Evolutionary conservation across 768 basidiomycete species (phyloP).

Genomic region (Trametes cinnabarina): DNA sequence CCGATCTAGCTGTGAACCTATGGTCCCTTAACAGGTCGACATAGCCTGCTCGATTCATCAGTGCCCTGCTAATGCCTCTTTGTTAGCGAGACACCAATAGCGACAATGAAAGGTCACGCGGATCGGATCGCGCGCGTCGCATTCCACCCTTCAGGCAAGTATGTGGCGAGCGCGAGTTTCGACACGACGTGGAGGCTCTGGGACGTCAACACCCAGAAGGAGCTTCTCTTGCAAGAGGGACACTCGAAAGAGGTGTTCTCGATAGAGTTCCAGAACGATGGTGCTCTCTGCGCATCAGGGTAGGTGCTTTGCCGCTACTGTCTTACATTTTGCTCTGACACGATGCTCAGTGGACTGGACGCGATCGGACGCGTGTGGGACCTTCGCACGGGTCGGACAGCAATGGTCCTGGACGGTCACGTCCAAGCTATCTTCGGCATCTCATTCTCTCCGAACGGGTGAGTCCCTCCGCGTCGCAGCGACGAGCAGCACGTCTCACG

Average conservation of each 20-base stretch:
- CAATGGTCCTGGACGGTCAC: constrained; percentile 98
- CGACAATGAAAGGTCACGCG: constrained; percentile 83
- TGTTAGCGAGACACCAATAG: constrained; percentile 78
- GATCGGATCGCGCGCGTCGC: constrained; percentile 90
- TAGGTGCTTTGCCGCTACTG: constrained; percentile 36
- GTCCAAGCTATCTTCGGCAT: constrained; percentile 89
- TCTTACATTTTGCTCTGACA: not conserved
- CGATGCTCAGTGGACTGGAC: constrained; percentile 76
- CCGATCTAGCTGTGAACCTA: constrained; percentile 79
- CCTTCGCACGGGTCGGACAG: constrained; percentile 88
- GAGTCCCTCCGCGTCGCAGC: not conserved
- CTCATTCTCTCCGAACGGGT: constrained; percentile 96
- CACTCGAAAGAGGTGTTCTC: constrained; percentile 97
- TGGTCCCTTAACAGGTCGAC: constrained; percentile 87
- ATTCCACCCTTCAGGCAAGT: constrained; percentile 94
- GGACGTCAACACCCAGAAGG: constrained; percentile 82
- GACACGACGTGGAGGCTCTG: constrained; percentile 98
- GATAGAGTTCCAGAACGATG: constrained; percentile 95
- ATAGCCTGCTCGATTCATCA: not conserved
- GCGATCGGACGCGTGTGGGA: constrained; percentile 99
- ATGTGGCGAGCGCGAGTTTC: constrained; percentile 92
- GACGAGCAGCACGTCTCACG: not conserved
- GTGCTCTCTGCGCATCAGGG: constrained; percentile 91
- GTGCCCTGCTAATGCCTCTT: not conserved
- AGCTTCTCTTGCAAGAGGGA: constrained; percentile 90